phyloP scores from a whole-genome alignment of 2,329 filamentous ascomycete genomes.

The Neopestalotiopsis clavispora region DNA sequence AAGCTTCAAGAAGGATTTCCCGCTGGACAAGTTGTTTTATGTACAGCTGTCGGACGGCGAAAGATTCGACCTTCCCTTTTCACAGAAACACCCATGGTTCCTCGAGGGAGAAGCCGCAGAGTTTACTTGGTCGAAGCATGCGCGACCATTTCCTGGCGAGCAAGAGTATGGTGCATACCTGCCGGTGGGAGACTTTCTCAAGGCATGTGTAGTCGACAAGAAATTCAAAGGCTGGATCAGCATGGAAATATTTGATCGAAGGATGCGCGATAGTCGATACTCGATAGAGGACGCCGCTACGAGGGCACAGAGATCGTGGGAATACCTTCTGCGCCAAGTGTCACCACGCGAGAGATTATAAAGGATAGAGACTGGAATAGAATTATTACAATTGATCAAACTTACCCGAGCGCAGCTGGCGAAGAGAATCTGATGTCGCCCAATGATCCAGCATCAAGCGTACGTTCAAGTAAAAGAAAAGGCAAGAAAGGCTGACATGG shows the following conservation, averaged over 20 bases:
- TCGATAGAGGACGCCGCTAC: background rate
- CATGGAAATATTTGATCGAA: slow-evolving; percentile 4
- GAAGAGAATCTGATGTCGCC: background rate
- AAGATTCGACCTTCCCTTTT: background rate
- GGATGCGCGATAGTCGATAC: background rate
- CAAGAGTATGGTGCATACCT: background rate
- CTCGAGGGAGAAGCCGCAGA: background rate
- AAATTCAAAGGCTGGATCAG: background rate
- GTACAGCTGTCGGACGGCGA: background rate
- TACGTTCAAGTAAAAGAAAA: too few relatives aligned
- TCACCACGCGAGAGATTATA: background rate
- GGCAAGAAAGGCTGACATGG: too few relatives aligned
- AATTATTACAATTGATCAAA: background rate
- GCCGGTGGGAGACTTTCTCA: background rate
- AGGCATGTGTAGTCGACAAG: background rate
- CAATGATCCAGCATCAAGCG: background rate
- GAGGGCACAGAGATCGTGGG: background rate
- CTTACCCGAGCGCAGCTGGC: background rate
- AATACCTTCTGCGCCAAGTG: background rate
- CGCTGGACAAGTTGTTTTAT: background rate
- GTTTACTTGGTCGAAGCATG: slow-evolving; percentile 2
- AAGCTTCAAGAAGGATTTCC: background rate
- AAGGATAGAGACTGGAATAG: background rate
- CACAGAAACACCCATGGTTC: background rate
- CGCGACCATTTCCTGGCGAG: background rate